These are phyloP conservation scores for Pleurozium schreberi DNA, from an alignment of 225 moss, liverwort and hornwort genomes.

Conservation along the genomic window DNA sequence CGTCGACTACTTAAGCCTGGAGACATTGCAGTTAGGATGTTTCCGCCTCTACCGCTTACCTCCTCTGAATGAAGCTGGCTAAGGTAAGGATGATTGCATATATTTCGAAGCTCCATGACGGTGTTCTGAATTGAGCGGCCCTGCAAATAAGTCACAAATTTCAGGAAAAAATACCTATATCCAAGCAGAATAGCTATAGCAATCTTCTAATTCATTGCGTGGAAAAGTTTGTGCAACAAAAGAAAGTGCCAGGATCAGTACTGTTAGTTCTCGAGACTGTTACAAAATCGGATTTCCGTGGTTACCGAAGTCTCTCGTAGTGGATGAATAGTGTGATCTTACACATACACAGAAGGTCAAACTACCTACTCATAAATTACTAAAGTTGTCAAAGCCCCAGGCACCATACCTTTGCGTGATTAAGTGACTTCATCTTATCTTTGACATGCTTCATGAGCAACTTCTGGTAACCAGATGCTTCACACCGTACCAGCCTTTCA, in stretches of 20 bases:
- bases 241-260: not conserved
- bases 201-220: not conserved
- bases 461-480: constrained; percentile 94
- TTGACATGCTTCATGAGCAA: constrained; percentile 95
- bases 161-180: not conserved
- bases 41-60: constrained; percentile 24
- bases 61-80: constrained; percentile 98
- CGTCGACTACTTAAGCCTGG: not conserved
- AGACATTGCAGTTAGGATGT: not conserved
- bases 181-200: not conserved
- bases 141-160: constrained; percentile 18
- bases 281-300: not conserved
- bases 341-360: not conserved
- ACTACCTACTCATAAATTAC: not conserved
- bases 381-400: not conserved
- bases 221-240: not conserved
- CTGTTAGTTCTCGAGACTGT: not conserved
- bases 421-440: constrained; percentile 80
- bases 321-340: not conserved
- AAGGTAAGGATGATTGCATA: constrained; percentile 96
- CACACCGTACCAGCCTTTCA: constrained; percentile 88
- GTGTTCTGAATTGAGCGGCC: constrained; percentile 97
- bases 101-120: constrained; percentile 99
- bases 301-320: not conserved
- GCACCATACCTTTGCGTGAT: constrained; percentile 71